Base-by-base conservation (phyloP, 495 filamentous ascomycete genomes). In the Antarctomyces pellizariae region DNA sequence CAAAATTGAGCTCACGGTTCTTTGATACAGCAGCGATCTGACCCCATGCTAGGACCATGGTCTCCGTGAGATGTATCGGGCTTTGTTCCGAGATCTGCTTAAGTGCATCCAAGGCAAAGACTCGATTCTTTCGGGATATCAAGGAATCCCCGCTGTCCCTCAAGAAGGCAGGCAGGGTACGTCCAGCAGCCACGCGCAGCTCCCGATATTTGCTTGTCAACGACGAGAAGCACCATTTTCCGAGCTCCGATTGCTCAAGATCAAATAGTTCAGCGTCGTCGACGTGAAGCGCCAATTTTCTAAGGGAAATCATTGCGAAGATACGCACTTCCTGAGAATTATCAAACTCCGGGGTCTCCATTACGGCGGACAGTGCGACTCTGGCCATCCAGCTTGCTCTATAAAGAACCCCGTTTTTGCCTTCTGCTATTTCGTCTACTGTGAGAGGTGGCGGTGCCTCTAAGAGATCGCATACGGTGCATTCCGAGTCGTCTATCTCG, bases 171-270 rank as follows among this genome's bases (percentile, higher is more conserved):
- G 66, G 46, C 10, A 84, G 42, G 9, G 66, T 66, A 29, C 65
- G 59, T 6, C 76, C 75, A 37, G 80, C 74, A 14, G 72, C 74
- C 41, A 92, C 60, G 7, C 86, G 70, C 26, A 95, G 53, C 41
- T 95, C 86, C 41, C 86, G 65, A 13, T 74, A 46, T 4, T 83
- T 84, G 42, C 82, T 91, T 25, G 65, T 62, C 12, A 91, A 50
- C 2, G 74, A 78, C 30, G 69, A 59, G 1, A 95, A 45, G 40
- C 78, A 86, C 59, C 76, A 80, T 39, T 79, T 67, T 0, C 78
- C 82, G 22, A 74, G 52, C 1, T 46, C 33, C 5, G 75, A 79
- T 4, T 40, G 51, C 20, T 64, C 59, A 2, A 93, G 47, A 33
- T 80, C 64, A 30, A 84, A 47, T 30, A 74, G 54, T 7, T 52